These are phyloP conservation scores for Neckera pumila DNA, from an alignment of 225 moss, liverwort and hornwort genomes.

Conservation along the genomic window DNA sequence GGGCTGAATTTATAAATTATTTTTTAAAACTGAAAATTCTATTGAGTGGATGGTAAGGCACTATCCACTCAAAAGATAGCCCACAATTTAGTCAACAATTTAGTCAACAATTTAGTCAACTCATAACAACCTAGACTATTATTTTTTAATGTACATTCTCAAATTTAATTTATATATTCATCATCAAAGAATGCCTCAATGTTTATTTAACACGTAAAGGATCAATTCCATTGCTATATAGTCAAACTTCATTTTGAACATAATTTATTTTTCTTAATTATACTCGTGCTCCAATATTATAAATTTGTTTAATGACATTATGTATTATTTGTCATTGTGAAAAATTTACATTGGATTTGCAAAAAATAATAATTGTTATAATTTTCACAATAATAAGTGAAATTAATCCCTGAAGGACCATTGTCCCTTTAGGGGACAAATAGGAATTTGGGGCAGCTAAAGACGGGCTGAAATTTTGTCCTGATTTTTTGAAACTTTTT, in stretches of 20 bases:
- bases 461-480: too few relatives aligned
- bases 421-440: too few relatives aligned
- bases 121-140: neutral
- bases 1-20: too few relatives aligned
- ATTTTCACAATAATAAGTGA: neutral
- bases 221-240: neutral
- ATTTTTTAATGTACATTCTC: neutral
- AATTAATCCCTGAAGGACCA: too few relatives aligned
- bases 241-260: neutral
- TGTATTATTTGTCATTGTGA: neutral
- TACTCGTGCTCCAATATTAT: accelerated
- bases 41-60: too few relatives aligned
- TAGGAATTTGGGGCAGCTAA: too few relatives aligned
- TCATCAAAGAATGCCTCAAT: neutral
- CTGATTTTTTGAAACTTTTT: too few relatives aligned
- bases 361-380: neutral
- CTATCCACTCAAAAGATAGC: too few relatives aligned
- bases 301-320: neutral
- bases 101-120: neutral
- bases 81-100: too few relatives aligned
- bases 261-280: accelerated
- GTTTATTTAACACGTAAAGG: neutral
- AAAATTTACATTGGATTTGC: neutral
- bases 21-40: too few relatives aligned
- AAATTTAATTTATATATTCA: neutral